These are phyloP conservation scores for Fraxinus angustifolia DNA, from an alignment of 305 asterid species.

Conservation along the genomic window DNA sequence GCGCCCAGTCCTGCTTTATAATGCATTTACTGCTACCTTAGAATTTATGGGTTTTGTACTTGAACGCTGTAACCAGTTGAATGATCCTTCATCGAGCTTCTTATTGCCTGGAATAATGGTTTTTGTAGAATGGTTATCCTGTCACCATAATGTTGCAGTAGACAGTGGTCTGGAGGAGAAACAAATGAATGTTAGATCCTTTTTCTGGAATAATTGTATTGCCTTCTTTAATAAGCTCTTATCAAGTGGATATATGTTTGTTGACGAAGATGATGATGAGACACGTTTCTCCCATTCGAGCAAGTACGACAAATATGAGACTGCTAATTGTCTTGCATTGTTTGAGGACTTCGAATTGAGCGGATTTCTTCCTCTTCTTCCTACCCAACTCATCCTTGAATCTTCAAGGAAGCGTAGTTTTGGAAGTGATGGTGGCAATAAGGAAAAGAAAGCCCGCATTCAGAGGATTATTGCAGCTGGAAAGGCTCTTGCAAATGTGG, in stretches of 20 bases:
- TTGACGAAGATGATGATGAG: not conserved
- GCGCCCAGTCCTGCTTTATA: not conserved
- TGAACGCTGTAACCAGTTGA: not conserved
- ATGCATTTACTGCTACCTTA: not conserved
- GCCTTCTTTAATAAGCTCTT: not conserved
- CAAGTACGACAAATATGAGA: slow-evolving; percentile 79
- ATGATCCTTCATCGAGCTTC: not conserved
- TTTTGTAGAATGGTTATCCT: not conserved
- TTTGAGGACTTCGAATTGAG: slow-evolving; percentile 89
- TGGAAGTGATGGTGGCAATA: slow-evolving; percentile 57
- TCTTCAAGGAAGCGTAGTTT: slow-evolving; percentile 70
- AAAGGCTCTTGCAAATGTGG: slow-evolving; percentile 73
- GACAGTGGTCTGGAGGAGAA: not conserved
- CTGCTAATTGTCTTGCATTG: slow-evolving; percentile 72
- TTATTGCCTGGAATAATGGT: not conserved
- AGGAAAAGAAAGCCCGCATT: slow-evolving; percentile 57
- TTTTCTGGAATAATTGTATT: not conserved
- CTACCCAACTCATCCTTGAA: slow-evolving; percentile 85
- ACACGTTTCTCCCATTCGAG: slow-evolving; percentile 59
- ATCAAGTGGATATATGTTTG: not conserved
- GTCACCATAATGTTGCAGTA: not conserved
- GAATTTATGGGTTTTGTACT: not conserved
- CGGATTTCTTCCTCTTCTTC: slow-evolving; percentile 72
- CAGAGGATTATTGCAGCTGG: slow-evolving; percentile 88
- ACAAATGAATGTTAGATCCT: not conserved